These are phyloP conservation scores for Lophium mytilinum DNA, from an alignment of 495 filamentous ascomycete genomes.

Conservation along the genomic window DNA sequence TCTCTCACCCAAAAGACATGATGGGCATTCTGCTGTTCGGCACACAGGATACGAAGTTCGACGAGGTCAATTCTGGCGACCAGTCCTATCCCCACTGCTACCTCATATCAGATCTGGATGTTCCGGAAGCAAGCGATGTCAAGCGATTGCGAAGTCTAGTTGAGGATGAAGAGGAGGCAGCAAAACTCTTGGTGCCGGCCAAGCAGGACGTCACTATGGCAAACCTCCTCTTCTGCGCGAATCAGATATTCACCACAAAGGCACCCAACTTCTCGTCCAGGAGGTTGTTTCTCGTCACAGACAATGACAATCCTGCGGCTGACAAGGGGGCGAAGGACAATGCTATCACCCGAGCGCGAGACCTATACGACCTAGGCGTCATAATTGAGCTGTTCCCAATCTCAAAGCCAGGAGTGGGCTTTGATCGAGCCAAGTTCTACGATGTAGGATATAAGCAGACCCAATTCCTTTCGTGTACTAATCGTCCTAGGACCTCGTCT, in stretches of 20 bases:
- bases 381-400: conserved; percentile 93
- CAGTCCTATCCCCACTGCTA: conserved; percentile 86
- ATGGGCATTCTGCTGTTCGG: conserved; percentile 95
- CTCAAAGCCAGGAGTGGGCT: conserved; percentile 60
- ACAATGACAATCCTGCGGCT: conserved; percentile 81
- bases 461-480: conserved; percentile 10
- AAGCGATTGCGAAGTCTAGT: conserved; percentile 65
- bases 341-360: conserved; percentile 80
- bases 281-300: conserved; percentile 89
- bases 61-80: conserved; percentile 45
- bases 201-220: conserved; percentile 68
- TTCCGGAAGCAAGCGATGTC: conserved; percentile 81
- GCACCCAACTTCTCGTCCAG: conserved; percentile 90
- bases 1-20: conserved; percentile 94
- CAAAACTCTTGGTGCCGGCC: conserved; percentile 54
- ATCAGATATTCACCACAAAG: conserved; percentile 93
- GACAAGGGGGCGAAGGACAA: conserved; percentile 60
- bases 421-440: conserved; percentile 84
- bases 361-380: conserved; percentile 91
- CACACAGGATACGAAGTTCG: conserved; percentile 77
- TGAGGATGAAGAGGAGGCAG: conserved; percentile 60
- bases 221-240: conserved; percentile 87
- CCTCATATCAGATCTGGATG: conserved; percentile 77
- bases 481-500: conserved; percentile 33
- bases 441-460: conserved; percentile 48